Conservation (phyloP, 2,329 filamentous ascomycete species). For the Fusarium secorum region DNA sequence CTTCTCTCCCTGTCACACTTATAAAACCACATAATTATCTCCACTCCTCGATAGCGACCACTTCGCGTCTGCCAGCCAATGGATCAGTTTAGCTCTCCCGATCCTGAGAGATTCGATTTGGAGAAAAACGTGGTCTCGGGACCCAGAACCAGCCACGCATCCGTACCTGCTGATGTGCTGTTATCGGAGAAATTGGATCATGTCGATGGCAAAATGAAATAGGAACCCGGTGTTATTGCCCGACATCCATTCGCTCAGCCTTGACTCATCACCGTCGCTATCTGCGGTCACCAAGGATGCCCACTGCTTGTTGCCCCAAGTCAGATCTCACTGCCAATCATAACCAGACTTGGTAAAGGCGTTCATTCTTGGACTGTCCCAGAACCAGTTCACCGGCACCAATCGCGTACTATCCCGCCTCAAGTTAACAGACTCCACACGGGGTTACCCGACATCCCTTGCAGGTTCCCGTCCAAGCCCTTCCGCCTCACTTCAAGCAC, state of each 20-base stretch:
- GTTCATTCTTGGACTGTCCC: conserved; percentile 35
- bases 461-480: conserved; percentile 27
- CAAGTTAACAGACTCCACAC: conserved; percentile 38
- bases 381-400: conserved; percentile 43
- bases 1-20: conserved; percentile 23
- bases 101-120: conserved; percentile 30
- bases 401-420: conserved; percentile 43
- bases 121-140: conserved; percentile 33
- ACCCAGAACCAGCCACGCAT: conserved; percentile 27
- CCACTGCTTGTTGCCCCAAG: neutral
- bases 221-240: neutral
- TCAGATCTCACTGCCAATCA: conserved; percentile 40
- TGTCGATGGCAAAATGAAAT: neutral
- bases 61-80: conserved; percentile 20
- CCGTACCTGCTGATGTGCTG: conserved; percentile 29
- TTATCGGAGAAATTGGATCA: conserved; percentile 16
- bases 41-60: conserved; percentile 11
- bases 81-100: conserved; percentile 11
- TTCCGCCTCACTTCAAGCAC: conserved; percentile 40
- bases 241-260: conserved; percentile 6
- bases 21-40: conserved; percentile 24
- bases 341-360: conserved; percentile 12
- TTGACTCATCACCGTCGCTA: conserved; percentile 15
- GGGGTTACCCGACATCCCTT: conserved; percentile 43
- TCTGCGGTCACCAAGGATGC: conserved; percentile 22